phyloP scores from a whole-genome alignment of 2,329 filamentous ascomycete species.

The Diaporthe capsici region DNA sequence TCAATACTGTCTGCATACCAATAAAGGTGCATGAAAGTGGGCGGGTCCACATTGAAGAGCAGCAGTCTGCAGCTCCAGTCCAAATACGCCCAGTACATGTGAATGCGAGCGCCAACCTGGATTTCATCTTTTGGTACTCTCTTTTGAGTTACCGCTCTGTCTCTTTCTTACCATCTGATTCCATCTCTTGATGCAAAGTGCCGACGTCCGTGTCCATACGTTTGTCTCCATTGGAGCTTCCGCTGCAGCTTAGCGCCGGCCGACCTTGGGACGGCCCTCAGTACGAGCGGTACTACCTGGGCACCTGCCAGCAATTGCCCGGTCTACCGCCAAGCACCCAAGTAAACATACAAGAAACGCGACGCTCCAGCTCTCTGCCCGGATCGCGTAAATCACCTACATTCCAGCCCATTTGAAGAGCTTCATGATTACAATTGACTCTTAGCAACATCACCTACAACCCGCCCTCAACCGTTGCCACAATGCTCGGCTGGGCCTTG shows the following conservation, averaged over 20 bases:
- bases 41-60: neutral
- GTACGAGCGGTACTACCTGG: neutral
- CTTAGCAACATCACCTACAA: slow-evolving; percentile 12
- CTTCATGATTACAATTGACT: slow-evolving; percentile 34
- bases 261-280: neutral
- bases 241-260: slow-evolving; percentile 27
- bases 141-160: neutral
- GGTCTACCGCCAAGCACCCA: slow-evolving; percentile 26
- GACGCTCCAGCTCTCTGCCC: slow-evolving; percentile 8
- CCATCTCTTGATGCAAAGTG: neutral
- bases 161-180: neutral
- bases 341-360: slow-evolving; percentile 37
- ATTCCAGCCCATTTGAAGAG: slow-evolving; percentile 45
- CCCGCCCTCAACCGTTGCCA: neutral
- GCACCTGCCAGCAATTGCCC: slow-evolving; percentile 7
- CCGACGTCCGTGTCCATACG: slow-evolving; percentile 6
- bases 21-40: neutral
- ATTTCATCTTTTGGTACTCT: neutral
- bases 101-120: neutral
- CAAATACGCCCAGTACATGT: neutral
- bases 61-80: neutral
- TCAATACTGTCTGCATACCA: neutral
- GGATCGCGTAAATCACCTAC: slow-evolving; percentile 37
- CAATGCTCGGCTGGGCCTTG: slow-evolving; percentile 74
- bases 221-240: slow-evolving; percentile 5